Percentiles rank a stretch among this genome's conserved stretches.
Conservation (phyloP, 352 stramenopile genomes). For the Pythium chondricola region DNA sequence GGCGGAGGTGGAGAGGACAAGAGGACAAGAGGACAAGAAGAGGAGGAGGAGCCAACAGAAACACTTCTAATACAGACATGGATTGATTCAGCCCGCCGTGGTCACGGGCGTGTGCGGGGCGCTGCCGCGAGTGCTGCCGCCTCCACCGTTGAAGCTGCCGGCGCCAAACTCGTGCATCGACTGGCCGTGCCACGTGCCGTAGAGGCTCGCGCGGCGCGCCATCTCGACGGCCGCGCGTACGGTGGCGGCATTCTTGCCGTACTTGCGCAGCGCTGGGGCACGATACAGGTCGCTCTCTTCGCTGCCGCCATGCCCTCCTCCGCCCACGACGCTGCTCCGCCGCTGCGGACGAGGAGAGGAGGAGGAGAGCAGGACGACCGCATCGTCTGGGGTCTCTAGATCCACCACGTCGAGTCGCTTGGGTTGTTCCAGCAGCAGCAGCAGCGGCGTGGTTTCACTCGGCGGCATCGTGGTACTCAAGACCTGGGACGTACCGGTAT, state of each 20-base stretch:
- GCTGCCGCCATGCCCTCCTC: conserved; percentile 17
- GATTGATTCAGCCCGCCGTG: neutral
- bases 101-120: conserved; percentile 14
- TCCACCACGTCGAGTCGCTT: too few relatives aligned
- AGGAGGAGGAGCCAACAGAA: conserved; percentile 1
- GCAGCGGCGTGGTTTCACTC: neutral
- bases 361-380: conserved; percentile 33
- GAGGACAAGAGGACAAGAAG: neutral
- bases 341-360: conserved; percentile 27
- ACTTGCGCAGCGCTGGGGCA: conserved; percentile 53
- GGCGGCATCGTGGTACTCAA: too few relatives aligned
- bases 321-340: conserved; percentile 20
- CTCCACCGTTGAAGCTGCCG: neutral
- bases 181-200: conserved; percentile 8
- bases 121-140: conserved; percentile 7
- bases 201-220: conserved; percentile 7
- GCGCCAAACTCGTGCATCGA: neutral
- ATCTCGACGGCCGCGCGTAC: conserved; percentile 13
- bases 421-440: neutral
- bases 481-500: too few relatives aligned
- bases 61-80: neutral
- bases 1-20: neutral
- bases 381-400: conserved; percentile 21
- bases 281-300: conserved; percentile 71
- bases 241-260: conserved; percentile 16